phyloP scores from a whole-genome alignment of 2,329 filamentous ascomycete genomes.

The Colletotrichum sp. region DNA sequence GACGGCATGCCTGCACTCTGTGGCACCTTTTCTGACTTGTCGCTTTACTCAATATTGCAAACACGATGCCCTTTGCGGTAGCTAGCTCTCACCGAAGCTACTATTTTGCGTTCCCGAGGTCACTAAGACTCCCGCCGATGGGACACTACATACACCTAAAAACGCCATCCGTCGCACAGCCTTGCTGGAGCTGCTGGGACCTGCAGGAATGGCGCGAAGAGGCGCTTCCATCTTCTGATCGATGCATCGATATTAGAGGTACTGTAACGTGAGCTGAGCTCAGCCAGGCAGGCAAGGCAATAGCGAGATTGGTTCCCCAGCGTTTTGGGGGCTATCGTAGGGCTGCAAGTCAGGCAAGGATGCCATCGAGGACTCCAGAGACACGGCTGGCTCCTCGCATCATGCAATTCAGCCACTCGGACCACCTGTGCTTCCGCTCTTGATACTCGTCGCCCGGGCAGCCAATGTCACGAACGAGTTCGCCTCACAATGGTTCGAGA shows the following conservation, averaged over 20 bases:
- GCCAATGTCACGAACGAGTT: neutral
- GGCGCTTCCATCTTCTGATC: neutral
- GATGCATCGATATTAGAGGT: neutral
- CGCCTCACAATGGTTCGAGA: neutral
- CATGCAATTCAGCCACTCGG: conserved; percentile 7
- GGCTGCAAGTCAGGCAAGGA: neutral
- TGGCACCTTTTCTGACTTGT: neutral
- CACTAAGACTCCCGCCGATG: neutral
- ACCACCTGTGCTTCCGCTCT: neutral
- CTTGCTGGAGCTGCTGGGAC: neutral
- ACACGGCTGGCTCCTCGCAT: neutral
- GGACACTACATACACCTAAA: neutral
- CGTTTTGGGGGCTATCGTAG: neutral
- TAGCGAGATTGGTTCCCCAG: neutral
- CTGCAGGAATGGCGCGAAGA: neutral
- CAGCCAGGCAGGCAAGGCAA: neutral
- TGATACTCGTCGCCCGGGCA: neutral
- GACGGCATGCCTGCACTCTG: conserved; percentile 4
- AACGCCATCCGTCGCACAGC: conserved; percentile 4
- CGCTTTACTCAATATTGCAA: conserved; percentile 1
- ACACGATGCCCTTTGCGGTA: conserved; percentile 9
- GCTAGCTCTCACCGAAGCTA: neutral
- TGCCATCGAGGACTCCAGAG: neutral
- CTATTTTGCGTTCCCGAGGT: neutral
- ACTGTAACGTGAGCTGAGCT: neutral